Conservation (phyloP, 2,329 filamentous ascomycete species). For the Neurospora sp. region DNA sequence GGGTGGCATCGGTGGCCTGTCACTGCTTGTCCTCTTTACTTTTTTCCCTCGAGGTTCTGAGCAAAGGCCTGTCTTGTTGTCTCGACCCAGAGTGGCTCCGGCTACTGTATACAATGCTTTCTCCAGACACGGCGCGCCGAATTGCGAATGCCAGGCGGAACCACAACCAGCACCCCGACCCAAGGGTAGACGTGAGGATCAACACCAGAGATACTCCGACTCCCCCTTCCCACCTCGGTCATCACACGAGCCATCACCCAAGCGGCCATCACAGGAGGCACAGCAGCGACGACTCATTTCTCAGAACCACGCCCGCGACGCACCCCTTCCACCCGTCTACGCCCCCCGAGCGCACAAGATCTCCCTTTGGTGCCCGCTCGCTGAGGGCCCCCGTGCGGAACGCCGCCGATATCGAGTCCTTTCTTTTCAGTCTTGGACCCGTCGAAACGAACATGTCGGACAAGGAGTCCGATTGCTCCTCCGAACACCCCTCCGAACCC, state of each 20-base stretch:
- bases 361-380: conserved; percentile 22
- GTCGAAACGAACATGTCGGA: conserved; percentile 24
- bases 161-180: conserved; percentile 2
- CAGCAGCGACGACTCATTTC: not conserved
- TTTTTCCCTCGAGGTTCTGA: not conserved
- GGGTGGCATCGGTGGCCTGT: not conserved
- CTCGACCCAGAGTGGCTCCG: not conserved
- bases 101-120: conserved; percentile 6
- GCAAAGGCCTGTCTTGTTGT: not conserved
- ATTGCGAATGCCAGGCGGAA: conserved; percentile 10
- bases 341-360: conserved; percentile 21
- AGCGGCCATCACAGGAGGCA: conserved; percentile 8
- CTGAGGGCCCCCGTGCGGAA: conserved; percentile 21
- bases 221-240: conserved; percentile 5
- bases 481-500: conserved; percentile 22
- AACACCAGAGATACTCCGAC: conserved; percentile 10
- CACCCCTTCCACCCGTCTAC: conserved; percentile 9
- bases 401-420: conserved; percentile 25
- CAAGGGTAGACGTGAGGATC: conserved; percentile 14
- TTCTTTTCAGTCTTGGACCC: conserved; percentile 31
- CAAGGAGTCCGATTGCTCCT: conserved; percentile 11
- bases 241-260: conserved; percentile 15
- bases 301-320: conserved; percentile 14
- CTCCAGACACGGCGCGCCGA: conserved; percentile 13
- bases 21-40: not conserved